A percentile compares a stretch with the other conserved stretches of the same genome.
Conservation (phyloP, 1,284 basidiomycete genomes). For the Phenoliferia sp. region DNA sequence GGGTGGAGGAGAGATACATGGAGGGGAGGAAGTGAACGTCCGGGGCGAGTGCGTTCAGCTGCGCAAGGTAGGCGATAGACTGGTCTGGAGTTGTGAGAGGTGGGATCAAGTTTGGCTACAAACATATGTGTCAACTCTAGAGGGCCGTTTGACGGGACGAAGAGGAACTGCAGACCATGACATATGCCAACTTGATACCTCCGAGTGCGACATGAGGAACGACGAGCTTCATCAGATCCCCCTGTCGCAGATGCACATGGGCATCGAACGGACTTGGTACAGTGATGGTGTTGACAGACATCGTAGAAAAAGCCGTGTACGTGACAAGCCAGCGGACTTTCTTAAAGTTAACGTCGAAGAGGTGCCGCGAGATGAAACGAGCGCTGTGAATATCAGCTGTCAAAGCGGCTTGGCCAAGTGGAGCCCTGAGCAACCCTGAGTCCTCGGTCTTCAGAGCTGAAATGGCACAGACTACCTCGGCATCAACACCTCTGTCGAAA, state of each 20-base stretch:
- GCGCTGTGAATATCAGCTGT: no score
- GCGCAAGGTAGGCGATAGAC: slow-evolving; percentile 72
- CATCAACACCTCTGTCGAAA: background rate
- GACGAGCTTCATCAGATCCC: slow-evolving; percentile 72
- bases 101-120: slow-evolving; percentile 86
- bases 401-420: no score
- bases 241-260: slow-evolving; percentile 91
- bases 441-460: no score
- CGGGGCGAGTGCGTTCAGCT: slow-evolving; percentile 71
- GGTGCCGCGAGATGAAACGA: no score
- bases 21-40: slow-evolving; percentile 88
- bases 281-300: slow-evolving; percentile 39
- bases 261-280: slow-evolving; percentile 70
- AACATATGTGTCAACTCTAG: no score
- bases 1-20: slow-evolving; percentile 82
- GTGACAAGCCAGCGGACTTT: no score
- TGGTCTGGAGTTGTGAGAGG: slow-evolving; percentile 81
- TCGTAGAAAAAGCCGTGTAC: background rate
- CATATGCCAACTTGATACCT: slow-evolving; percentile 87
- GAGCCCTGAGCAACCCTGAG: no score
- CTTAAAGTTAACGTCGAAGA: no score
- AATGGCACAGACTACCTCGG: no score
- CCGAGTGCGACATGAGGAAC: slow-evolving; percentile 85
- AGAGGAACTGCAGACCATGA: no score
- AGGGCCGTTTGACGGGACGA: background rate